A percentile compares a stretch with the other conserved stretches of the same genome.
phyloP scores from a whole-genome alignment of 1,139 yeast species.

The Scheffersomyces segobiensis region DNA sequence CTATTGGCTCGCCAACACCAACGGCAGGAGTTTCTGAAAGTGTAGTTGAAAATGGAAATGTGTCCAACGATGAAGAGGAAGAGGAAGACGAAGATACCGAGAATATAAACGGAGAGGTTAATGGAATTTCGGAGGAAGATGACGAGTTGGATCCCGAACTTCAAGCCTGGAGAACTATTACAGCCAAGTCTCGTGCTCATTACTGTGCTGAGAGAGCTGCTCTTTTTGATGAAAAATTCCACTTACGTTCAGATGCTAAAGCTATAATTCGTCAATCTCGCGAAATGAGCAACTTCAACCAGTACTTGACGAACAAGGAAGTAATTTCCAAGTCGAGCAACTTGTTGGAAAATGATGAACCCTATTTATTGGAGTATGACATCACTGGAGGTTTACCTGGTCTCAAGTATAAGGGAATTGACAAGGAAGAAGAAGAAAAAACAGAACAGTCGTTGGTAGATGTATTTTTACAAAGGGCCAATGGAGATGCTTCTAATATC shows the following conservation, averaged over 20 bases:
- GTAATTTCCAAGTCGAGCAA: slow-evolving; percentile 44
- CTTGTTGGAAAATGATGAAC: slow-evolving; percentile 60
- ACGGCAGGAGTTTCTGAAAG: slow-evolving; percentile 12
- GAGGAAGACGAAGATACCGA: slow-evolving; percentile 23
- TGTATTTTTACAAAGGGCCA: slow-evolving; percentile 29
- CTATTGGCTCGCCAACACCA: slow-evolving; percentile 12
- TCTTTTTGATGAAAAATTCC: slow-evolving; percentile 57
- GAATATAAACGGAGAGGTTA: slow-evolving; percentile 15
- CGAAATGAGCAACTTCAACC: slow-evolving; percentile 58
- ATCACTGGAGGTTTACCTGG: slow-evolving; percentile 80
- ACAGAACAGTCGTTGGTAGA: slow-evolving; percentile 53
- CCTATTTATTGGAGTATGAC: slow-evolving; percentile 81
- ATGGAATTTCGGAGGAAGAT: slow-evolving; percentile 29
- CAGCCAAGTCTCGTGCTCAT: slow-evolving; percentile 78
- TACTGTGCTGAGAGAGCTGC: slow-evolving; percentile 70
- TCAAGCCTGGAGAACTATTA: slow-evolving; percentile 78
- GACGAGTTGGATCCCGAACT: slow-evolving; percentile 34
- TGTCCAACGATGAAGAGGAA: slow-evolving; percentile 20
- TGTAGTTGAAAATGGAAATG: slow-evolving; percentile 24
- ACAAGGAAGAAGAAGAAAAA: slow-evolving; percentile 48
- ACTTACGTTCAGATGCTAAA: slow-evolving; percentile 62
- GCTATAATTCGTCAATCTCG: slow-evolving; percentile 64
- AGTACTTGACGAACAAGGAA: slow-evolving; percentile 45
- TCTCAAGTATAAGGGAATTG: slow-evolving; percentile 51
- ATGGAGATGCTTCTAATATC: slow-evolving; percentile 27